Conservation (phyloP, 257 asterid genomes). For the Solanum ossicruentum region DNA sequence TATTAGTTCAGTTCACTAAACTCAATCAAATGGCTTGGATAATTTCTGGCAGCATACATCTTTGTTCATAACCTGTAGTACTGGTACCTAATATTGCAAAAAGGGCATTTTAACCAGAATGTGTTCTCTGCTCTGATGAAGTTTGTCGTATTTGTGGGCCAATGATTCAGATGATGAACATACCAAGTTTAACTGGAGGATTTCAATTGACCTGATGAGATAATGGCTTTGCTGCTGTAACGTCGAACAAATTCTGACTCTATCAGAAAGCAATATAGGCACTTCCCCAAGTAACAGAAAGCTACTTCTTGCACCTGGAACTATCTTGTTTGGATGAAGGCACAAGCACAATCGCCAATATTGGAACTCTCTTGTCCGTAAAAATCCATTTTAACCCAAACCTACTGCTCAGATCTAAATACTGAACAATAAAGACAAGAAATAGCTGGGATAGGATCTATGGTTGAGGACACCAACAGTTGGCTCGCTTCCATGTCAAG, state of each 20-base stretch:
- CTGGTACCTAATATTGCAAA: conserved; percentile 26
- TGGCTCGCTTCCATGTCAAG: no score
- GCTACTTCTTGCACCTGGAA: conserved; percentile 81
- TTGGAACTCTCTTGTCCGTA: conserved; percentile 28
- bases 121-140: conserved; percentile 11
- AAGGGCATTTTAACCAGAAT: conserved; percentile 49
- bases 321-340: conserved; percentile 74
- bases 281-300: conserved; percentile 70
- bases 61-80: conserved; percentile 15
- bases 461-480: conserved; percentile 21
- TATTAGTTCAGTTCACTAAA: background rate
- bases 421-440: conserved; percentile 56
- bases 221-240: conserved; percentile 25
- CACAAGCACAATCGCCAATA: conserved; percentile 51
- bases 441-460: conserved; percentile 53
- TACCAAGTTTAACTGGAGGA: conserved; percentile 11
- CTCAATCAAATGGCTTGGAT: conserved; percentile 7
- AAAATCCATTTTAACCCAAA: conserved; percentile 60
- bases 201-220: conserved; percentile 18
- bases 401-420: conserved; percentile 30
- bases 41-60: conserved; percentile 35
- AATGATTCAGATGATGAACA: conserved; percentile 15
- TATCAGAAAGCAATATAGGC: conserved; percentile 47
- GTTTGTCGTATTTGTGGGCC: conserved; percentile 15
- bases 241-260: conserved; percentile 18